Evolutionary conservation across 2,329 filamentous ascomycete genomes (phyloP).

Genomic region (Colletotrichum simmondsii): DNA sequence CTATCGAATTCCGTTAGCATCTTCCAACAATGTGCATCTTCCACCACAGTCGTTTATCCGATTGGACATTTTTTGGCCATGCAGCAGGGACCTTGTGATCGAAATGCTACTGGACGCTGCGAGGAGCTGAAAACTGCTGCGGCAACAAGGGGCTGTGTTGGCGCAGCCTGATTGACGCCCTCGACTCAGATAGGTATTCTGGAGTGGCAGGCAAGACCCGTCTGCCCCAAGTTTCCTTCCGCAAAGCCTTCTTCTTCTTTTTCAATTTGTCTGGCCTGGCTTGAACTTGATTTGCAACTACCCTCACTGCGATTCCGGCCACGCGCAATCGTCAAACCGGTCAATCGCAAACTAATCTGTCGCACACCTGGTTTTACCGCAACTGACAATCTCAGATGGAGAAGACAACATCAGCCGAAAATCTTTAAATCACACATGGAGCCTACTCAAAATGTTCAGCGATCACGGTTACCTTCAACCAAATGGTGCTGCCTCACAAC

Average conservation of each 20-base stretch:
- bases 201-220: background rate
- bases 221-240: background rate
- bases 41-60: background rate
- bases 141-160: background rate
- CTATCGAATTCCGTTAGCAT: background rate
- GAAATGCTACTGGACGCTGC: background rate
- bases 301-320: background rate
- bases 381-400: background rate
- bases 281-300: background rate
- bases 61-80: background rate
- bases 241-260: background rate
- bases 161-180: background rate
- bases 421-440: background rate
- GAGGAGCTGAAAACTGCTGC: background rate
- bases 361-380: background rate
- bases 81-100: background rate
- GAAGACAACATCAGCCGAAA: background rate
- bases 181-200: background rate
- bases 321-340: background rate
- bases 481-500: too few species aligned
- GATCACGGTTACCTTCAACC: background rate
- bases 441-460: background rate
- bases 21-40: background rate
- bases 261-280: background rate
- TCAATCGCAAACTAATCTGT: accelerated